A percentile compares a stretch with the other conserved stretches of the same genome.
phyloP scores from a whole-genome alignment of 371 early-diverging fungal species.

The Zancudomyces culisetae region DNA sequence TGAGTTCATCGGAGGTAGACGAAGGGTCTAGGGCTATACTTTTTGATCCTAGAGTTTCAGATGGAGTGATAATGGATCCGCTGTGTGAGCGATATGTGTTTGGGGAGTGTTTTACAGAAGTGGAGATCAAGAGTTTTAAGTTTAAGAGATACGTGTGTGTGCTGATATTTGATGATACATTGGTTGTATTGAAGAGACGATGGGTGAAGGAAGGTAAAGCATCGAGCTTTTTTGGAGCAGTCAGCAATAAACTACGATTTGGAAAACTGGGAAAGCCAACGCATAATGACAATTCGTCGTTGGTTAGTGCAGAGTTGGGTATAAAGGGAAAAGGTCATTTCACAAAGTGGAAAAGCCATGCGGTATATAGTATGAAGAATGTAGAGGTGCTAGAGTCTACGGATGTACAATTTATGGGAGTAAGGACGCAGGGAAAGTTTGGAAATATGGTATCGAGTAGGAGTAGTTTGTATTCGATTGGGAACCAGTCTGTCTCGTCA shows the following conservation, averaged over 20 bases:
- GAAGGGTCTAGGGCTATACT: constrained; percentile 26
- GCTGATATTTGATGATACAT: constrained; percentile 35
- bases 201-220: constrained; percentile 34
- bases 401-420: constrained; percentile 27
- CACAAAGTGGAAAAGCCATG: constrained; percentile 45
- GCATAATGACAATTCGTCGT: constrained; percentile 22
- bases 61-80: constrained; percentile 23
- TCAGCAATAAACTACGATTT: constrained; percentile 23
- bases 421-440: constrained; percentile 26
- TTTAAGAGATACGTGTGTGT: constrained; percentile 37
- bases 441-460: constrained; percentile 19
- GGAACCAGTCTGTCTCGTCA: constrained; percentile 24
- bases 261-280: constrained; percentile 15
- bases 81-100: constrained; percentile 33
- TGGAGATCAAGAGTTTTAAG: constrained; percentile 31
- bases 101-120: constrained; percentile 42
- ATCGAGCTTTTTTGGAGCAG: constrained; percentile 29
- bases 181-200: constrained; percentile 38
- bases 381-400: constrained; percentile 37
- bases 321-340: constrained; percentile 37
- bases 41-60: constrained; percentile 28
- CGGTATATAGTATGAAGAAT: constrained; percentile 29
- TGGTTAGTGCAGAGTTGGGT: constrained; percentile 26
- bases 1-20: constrained; percentile 34
- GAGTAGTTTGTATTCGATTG: constrained; percentile 23